Base-by-base conservation (phyloP, 2,329 filamentous ascomycete species). In the Botryotinia convoluta region DNA sequence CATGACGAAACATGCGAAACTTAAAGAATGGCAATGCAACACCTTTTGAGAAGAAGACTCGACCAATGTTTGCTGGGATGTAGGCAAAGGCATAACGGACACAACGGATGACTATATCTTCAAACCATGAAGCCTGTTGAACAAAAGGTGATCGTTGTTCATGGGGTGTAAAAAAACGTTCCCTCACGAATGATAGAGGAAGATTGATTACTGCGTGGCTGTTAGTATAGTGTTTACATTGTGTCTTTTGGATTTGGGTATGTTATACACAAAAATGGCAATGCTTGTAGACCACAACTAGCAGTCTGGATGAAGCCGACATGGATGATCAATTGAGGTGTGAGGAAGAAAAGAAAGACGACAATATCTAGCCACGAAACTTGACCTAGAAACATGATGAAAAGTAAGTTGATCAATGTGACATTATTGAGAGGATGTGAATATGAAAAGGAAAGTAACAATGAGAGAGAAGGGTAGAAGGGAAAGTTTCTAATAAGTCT, bases 41-140 rank as follows among this genome's bases (percentile, higher is more conserved):
- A 45, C 84, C 81, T 82, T 91, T 93, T 10, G 90, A 91, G 81
- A 96, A 93, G 85, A 96, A 95, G 26, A 95, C 90, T 57, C 91
- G 87, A 8, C 90, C 91, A 39, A 95, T 87, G 48, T 84, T 85
- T 14, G 91, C 86, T 4, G 91, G 91, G 76, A 95, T 89, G 75
- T 88, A 87, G 39, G 90, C 88, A 80, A 95, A 95, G 22, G 91
- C 92, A 85, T 92, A 94, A 71, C 92, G 87, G 51, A 96, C 92
- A 79, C 91, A 94, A 74, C 92, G 87, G 74, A 95, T 87, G 67
- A 94, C 92, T 61, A 94, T 81, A 79, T 95, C 92, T 81, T 95
- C 92, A 79, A 95, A 95, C 1, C 88, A 83, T 4, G 90, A 90
- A n/a, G 92, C 89, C 71, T 86, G 86, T 77, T 87, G 89, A n/a